Percentiles rank a stretch among this genome's conserved stretches.
Conservation (phyloP, 306 rosid genomes). For the Quercus cerris region DNA sequence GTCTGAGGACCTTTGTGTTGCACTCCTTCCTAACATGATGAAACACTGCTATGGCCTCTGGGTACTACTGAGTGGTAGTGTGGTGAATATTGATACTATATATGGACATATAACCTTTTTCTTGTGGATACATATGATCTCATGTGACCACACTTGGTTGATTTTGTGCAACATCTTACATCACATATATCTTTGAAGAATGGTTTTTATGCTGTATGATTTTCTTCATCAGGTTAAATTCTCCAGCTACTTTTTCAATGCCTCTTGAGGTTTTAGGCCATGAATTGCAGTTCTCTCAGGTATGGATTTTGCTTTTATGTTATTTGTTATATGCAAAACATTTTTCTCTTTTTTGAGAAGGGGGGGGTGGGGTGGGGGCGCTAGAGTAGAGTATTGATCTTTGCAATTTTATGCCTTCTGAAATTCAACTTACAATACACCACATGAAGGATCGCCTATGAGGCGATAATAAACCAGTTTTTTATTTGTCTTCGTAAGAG, state of each 20-base stretch:
- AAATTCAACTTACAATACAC: background rate
- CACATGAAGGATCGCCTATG: background rate
- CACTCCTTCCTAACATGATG: background rate
- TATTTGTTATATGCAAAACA: background rate
- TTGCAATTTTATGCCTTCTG: background rate
- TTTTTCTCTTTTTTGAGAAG: background rate
- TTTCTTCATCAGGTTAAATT: constrained; percentile 58
- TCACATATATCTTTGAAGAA: background rate
- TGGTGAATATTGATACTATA: background rate
- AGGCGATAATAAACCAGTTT: background rate
- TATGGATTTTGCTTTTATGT: background rate
- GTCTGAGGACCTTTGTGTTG: background rate
- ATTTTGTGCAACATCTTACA: background rate
- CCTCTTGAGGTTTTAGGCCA: constrained; percentile 77
- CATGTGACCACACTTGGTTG: background rate
- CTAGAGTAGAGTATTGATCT: background rate
- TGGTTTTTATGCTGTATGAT: background rate
- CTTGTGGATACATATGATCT: background rate
- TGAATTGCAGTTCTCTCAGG: constrained; percentile 86
- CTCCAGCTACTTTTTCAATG: constrained; percentile 87
- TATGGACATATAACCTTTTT: background rate
- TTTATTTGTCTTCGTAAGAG: background rate
- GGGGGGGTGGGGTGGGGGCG: background rate
- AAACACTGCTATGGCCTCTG: background rate
- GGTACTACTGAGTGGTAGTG: background rate